Evolutionary conservation across 2,329 filamentous ascomycete species (phyloP), one percentile per base, ranked within the genome.

Genomic region (Pseudocercospora macadamiae): DNA sequence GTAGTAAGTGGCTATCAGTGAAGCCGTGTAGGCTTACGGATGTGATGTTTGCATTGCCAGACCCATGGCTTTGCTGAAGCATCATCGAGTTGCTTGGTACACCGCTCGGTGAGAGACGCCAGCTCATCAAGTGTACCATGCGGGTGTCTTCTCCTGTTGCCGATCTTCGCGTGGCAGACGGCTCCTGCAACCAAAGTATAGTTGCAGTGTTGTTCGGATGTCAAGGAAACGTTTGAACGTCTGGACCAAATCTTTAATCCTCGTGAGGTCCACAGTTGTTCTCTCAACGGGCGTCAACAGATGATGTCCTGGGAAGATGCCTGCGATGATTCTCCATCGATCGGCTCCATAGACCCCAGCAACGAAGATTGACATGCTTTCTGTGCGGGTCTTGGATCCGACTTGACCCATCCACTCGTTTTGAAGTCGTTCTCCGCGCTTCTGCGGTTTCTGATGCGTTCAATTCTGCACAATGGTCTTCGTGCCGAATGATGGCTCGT

Each of bases 161-260:
- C 42, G 42, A 28, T 47, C 42, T 47, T 47, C 42, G 42, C 42
- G 42, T 47, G 42, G 42, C 42, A 28, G 14, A 47, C 42, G 42
- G 42, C 42, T 47, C 21, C 42, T 47, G 42, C n/a, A n/a, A n/a
- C 10, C 23, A 28, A 14, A 26, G 19, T 47, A 14, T 26, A 47
- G 42, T 7, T 14, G 21, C 10, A 12, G 9, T 23, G n/a, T 45
- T 45, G 19, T 44, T n/a, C 23, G 39, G 19, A 25, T 45, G 39
- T 25, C 39, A 25, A 12, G 39, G 14, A 21, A 21, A 45, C 42
- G 42, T 26, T 21, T 28, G 42, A 21, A 47, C 42, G 28, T 32
- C 28, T 32, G 28, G 6, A 12, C 6, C 12, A 21, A n/a, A 18
- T 47, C 26, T 26, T 18, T 47, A 10, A 8, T 47, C 26, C 12